A percentile compares a stretch with the other conserved stretches of the same genome.
Evolutionary conservation across 768 basidiomycete species (phyloP).

Genomic region (Rhizopogon sp.): DNA sequence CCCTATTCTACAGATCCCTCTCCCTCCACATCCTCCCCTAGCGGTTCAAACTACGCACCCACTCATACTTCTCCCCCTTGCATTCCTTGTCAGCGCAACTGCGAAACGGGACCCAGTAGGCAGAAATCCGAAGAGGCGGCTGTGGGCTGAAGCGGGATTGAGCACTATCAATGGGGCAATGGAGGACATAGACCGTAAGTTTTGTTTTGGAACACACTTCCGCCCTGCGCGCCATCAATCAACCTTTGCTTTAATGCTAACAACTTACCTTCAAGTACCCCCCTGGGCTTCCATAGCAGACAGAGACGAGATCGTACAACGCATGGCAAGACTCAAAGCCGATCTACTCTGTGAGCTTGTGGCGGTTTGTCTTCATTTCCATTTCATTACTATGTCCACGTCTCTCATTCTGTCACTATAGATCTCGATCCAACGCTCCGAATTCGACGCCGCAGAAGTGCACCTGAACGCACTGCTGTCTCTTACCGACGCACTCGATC

Average conservation of each 20-base stretch:
- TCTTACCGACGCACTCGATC: conserved; percentile 51
- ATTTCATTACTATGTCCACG: background rate
- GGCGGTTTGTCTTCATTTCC: conserved; percentile 36
- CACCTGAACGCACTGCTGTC: conserved; percentile 49
- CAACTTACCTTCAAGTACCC: conserved; percentile 36
- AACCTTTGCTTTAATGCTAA: background rate
- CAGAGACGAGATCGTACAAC: conserved; percentile 39
- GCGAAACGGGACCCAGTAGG: conserved; percentile 73
- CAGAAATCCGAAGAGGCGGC: conserved; percentile 64
- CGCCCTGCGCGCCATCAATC: background rate
- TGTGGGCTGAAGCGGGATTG: conserved; percentile 66
- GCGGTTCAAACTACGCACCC: conserved; percentile 64
- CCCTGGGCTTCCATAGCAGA: conserved; percentile 51
- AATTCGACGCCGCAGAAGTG: conserved; percentile 55
- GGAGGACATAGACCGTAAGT: conserved; percentile 22
- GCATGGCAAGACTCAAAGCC: conserved; percentile 59
- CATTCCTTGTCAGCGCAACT: conserved; percentile 60
- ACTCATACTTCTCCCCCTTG: conserved; percentile 55
- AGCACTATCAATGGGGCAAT: conserved; percentile 24
- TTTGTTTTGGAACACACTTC: background rate
- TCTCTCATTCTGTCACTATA: conserved; percentile 14
- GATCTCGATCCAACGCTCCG: conserved; percentile 61
- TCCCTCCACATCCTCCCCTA: conserved; percentile 39
- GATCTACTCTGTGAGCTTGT: conserved; percentile 69
- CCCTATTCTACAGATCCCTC: conserved; percentile 15